phyloP scores from a whole-genome alignment of 306 rosid species.

The Crataegus laevigata region DNA sequence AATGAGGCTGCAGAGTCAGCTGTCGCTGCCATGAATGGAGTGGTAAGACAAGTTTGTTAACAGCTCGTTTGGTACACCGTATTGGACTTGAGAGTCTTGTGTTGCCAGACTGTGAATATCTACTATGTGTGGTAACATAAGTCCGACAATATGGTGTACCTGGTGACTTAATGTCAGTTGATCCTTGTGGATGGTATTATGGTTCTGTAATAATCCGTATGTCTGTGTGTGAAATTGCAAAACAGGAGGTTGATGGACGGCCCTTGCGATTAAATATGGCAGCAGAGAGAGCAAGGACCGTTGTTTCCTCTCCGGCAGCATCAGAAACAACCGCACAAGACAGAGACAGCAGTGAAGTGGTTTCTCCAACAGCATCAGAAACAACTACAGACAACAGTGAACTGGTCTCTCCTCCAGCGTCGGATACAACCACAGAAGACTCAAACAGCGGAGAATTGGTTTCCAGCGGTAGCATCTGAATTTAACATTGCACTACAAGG shows the following conservation, averaged over 20 bases:
- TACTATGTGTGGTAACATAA: neutral
- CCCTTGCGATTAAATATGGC: conserved; percentile 65
- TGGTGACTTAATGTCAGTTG: neutral
- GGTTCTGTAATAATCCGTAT: neutral
- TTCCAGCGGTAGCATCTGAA: conserved; percentile 53
- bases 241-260: conserved; percentile 79
- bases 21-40: conserved; percentile 59
- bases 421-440: conserved; percentile 18
- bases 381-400: conserved; percentile 27
- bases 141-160: neutral
- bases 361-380: conserved; percentile 26
- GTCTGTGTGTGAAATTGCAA: neutral
- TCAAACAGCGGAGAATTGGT: conserved; percentile 45
- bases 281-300: conserved; percentile 20
- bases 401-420: conserved; percentile 31
- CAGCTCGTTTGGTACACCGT: too few relatives aligned
- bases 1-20: conserved; percentile 57
- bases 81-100: too few relatives aligned
- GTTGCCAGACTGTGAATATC: too few relatives aligned
- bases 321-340: conserved; percentile 18
- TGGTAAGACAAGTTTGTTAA: conserved; percentile 46
- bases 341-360: conserved; percentile 42
- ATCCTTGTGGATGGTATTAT: neutral
- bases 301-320: conserved; percentile 26
- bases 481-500: neutral